Conservation (phyloP, 345 rosid species). For the Corchorus capsularis region DNA sequence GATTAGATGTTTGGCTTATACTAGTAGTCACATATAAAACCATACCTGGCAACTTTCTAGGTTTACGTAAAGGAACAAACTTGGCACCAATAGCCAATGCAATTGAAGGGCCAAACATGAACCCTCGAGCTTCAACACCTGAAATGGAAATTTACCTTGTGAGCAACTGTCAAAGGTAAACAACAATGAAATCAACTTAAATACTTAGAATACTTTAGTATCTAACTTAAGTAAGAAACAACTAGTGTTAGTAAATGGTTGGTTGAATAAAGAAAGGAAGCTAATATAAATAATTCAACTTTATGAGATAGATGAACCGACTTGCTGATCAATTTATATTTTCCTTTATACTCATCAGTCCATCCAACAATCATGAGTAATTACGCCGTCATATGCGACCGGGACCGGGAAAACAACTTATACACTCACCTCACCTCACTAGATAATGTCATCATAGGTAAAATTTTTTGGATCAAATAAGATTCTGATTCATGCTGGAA, state of each 20-base stretch:
- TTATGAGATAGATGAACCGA: not conserved
- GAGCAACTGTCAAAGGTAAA: slow-evolving; percentile 8
- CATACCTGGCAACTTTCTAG: slow-evolving; percentile 76
- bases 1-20: not conserved
- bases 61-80: slow-evolving; percentile 82
- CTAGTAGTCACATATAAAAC: not conserved
- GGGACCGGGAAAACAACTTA: not conserved
- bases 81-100: slow-evolving; percentile 90
- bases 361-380: not conserved
- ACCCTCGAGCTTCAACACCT: slow-evolving; percentile 94
- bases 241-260: not conserved
- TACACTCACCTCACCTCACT: not conserved
- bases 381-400: not conserved
- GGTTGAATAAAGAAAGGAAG: not conserved
- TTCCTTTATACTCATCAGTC: not conserved
- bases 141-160: slow-evolving; percentile 16
- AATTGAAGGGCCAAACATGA: slow-evolving; percentile 79
- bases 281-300: not conserved
- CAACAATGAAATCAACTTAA: not conserved
- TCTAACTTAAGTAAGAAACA: not conserved
- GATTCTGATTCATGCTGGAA: not conserved
- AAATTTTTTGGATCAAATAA: not conserved
- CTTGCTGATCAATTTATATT: not conserved
- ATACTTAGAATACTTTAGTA: not conserved
- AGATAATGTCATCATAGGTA: not conserved